Evolutionary conservation across 139 green algal genomes (phyloP).

Genomic region (Coelastrella sp.): DNA sequence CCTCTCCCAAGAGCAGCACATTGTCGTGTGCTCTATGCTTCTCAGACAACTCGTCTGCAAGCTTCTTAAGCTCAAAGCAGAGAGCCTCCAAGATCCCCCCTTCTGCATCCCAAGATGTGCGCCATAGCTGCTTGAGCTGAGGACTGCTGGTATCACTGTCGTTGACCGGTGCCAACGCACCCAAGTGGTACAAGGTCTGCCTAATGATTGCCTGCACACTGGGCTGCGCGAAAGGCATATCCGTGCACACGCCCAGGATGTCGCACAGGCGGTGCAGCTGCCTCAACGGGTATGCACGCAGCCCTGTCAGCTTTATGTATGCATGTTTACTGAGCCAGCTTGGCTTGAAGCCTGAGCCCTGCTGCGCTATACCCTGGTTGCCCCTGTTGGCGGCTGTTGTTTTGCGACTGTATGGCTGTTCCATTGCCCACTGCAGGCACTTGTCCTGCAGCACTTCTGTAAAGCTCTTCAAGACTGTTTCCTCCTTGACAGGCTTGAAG

Average conservation of each 20-base stretch:
- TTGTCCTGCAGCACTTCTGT: constrained; percentile 50
- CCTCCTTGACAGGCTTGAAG: constrained; percentile 1
- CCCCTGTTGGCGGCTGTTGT: constrained; percentile 42
- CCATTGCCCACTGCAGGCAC: constrained; percentile 59
- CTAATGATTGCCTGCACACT: constrained; percentile 54
- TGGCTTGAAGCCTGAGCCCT: constrained; percentile 55
- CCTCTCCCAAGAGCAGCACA: constrained; percentile 36
- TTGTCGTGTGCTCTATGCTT: background rate
- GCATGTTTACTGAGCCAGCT: constrained; percentile 53
- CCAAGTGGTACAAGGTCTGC: constrained; percentile 61
- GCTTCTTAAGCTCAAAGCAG: constrained; percentile 29
- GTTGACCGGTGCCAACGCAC: constrained; percentile 10
- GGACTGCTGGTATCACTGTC: too few relatives aligned
- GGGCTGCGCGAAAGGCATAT: constrained; percentile 49
- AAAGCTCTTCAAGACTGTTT: constrained; percentile 28
- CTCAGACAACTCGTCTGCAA: constrained; percentile 58
- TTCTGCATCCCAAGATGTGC: constrained; percentile 35
- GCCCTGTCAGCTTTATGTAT: constrained; percentile 42
- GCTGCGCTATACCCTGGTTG: constrained; percentile 56
- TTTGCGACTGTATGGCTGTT: background rate
- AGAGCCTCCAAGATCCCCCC: constrained; percentile 46
- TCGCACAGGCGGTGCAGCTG: constrained; percentile 49
- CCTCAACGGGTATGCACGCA: constrained; percentile 50
- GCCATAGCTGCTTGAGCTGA: background rate
- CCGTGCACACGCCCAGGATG: constrained; percentile 39